phyloP scores from a whole-genome alignment of 202 grass and related monocot species.

The Zizania palustris region DNA sequence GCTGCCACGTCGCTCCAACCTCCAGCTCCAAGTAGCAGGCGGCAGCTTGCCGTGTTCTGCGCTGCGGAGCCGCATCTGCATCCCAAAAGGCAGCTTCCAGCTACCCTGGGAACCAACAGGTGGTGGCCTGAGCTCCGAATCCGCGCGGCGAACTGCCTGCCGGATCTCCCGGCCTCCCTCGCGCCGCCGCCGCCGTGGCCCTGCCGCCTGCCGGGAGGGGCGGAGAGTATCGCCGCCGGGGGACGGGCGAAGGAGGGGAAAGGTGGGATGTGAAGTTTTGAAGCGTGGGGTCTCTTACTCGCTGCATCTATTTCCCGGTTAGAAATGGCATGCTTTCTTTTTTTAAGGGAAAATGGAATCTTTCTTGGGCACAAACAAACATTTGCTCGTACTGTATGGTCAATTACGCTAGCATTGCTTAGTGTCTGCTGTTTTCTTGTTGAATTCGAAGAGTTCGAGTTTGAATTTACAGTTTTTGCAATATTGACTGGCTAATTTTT shows the following conservation, averaged over 20 bases:
- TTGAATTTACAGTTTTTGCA: background rate
- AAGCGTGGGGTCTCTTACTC: background rate
- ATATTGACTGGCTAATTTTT: slow-evolving; percentile 15
- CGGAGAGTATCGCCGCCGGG: background rate
- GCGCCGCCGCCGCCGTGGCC: background rate
- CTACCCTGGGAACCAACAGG: background rate
- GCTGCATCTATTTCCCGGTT: background rate
- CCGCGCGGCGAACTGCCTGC: background rate
- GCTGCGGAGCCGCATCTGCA: background rate
- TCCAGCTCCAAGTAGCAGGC: background rate
- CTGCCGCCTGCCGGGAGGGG: background rate
- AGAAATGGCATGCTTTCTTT: background rate
- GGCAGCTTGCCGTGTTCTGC: background rate
- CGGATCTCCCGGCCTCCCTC: background rate
- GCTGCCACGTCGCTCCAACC: slow-evolving; percentile 29
- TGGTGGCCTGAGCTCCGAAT: slow-evolving; percentile 33
- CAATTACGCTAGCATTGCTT: background rate
- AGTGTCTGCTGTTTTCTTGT: background rate
- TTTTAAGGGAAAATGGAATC: background rate
- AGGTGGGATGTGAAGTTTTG: slow-evolving; percentile 23
- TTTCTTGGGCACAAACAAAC: background rate
- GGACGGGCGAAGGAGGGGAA: slow-evolving; percentile 5
- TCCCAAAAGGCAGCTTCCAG: background rate
- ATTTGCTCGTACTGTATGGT: background rate
- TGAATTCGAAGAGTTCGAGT: slow-evolving; percentile 8